Evolutionary conservation across 768 basidiomycete genomes (phyloP), one percentile per base, ranked within the genome.

Genomic region (Sistotremastrum suecicum): DNA sequence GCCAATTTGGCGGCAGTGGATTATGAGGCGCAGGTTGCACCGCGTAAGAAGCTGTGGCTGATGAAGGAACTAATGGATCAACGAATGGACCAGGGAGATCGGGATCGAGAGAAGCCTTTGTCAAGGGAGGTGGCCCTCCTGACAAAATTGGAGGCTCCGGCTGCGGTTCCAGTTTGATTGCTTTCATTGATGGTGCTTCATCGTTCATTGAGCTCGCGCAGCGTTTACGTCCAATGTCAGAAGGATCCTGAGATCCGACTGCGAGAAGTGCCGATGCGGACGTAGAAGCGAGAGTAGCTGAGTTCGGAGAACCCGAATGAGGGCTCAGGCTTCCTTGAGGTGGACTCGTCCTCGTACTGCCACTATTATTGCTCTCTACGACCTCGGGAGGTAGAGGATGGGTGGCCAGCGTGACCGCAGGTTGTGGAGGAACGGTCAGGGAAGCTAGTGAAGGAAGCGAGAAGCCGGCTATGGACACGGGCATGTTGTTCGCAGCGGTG

Each of bases 191-290:
- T 35, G 72, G 66, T 20, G 20, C 20, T 49, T 73, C 65, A 42
- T 63, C 69, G 1, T 55, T 64, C 50, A 68, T 59, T 35, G 72
- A 67, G 3, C 71, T 71, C 3, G 65, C 72, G 41, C 71, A 74
- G 12, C 71, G 71, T 50, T 73, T 73, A 33, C 71, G 70, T 41
- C 72, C 65, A 39, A 63, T 54, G 52, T 73, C 72, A 40, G 61
- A 59, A 28, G 53, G 44, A 51, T 68, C 63, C 40, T 52, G 54
- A 52, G 49, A 48, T 42, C 55, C 48, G 20, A 20, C 20, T 20
- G 20, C 20, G 20, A 20, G 20, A 20, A 20, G 20, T 20, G 20
- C 20, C 20, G 20, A 20, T 20, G 20, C 20, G 20, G 20, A 20
- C 20, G 20, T 20, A 20, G 20, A 20, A 20, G 20, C 20, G 20